Conservation (phyloP, 2,329 filamentous ascomycete species). For the Paraphoma sp. region DNA sequence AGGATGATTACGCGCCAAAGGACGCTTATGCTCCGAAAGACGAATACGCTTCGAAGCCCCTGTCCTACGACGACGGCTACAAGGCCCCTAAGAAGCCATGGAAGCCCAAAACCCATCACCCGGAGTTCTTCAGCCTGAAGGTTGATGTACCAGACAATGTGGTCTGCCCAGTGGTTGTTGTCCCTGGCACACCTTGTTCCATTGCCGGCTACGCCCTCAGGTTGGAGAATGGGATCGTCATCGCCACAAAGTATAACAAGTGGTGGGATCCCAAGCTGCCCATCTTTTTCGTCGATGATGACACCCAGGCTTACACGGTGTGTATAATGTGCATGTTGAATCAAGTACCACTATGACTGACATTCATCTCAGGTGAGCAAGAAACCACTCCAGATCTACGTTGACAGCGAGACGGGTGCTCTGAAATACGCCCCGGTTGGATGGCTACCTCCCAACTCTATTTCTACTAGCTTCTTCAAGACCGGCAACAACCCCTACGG, state of each 20-base stretch:
- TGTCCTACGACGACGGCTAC: not conserved
- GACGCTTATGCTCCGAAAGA: not conserved
- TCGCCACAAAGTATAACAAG: constrained; percentile 40
- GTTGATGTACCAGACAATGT: constrained; percentile 25
- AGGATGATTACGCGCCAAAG: not conserved
- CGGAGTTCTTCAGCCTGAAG: constrained; percentile 32
- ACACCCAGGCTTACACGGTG: constrained; percentile 38
- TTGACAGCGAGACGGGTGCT: constrained; percentile 27
- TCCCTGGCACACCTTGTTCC: no score
- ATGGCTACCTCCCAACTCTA: constrained; percentile 31
- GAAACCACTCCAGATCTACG: constrained; percentile 33
- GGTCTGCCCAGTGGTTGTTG: no score
- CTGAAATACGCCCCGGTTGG: constrained; percentile 34
- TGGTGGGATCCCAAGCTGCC: constrained; percentile 33
- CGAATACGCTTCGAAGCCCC: not conserved
- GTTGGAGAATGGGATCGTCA: constrained; percentile 31
- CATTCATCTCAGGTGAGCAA: constrained; percentile 33
- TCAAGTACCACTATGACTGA: constrained; percentile 1
- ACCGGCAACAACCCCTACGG: constrained; percentile 36
- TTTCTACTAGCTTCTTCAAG: constrained; percentile 32
- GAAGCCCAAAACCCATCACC: constrained; percentile 32
- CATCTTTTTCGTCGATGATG: constrained; percentile 37
- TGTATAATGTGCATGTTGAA: constrained; percentile 1
- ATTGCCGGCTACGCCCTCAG: constrained; percentile 28
- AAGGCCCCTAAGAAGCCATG: constrained; percentile 9